Conservation (phyloP, 1,139 yeast genomes). For the Debaryomyces coudertii region DNA sequence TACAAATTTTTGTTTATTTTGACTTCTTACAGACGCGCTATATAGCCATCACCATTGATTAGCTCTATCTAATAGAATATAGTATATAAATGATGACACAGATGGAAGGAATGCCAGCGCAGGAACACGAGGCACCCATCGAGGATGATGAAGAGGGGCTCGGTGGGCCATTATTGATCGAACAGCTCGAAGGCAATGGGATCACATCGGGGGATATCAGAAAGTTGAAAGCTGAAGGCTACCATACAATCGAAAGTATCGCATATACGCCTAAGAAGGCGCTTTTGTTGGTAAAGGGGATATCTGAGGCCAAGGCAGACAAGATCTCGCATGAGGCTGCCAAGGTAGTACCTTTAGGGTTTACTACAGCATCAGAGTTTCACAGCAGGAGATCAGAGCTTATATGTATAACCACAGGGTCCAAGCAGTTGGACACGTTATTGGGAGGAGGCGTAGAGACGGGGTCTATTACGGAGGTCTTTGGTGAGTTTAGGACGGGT, state of each 20-base stretch:
- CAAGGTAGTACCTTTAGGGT: constrained; percentile 90
- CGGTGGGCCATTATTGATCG: constrained; percentile 49
- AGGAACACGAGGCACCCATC: constrained; percentile 12
- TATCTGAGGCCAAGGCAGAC: constrained; percentile 95
- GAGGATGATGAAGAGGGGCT: constrained; percentile 41
- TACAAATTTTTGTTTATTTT: background rate
- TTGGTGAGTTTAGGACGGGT: constrained; percentile 98
- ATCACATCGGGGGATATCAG: constrained; percentile 78
- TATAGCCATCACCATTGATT: background rate
- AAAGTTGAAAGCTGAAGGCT: constrained; percentile 81
- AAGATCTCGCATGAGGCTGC: constrained; percentile 80
- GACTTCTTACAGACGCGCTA: constrained; percentile 1
- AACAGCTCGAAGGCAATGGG: constrained; percentile 76
- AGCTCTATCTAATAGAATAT: background rate
- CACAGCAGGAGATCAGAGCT: constrained; percentile 88
- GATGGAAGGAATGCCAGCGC: constrained; percentile 19
- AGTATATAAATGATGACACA: constrained; percentile 16
- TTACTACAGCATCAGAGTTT: constrained; percentile 95
- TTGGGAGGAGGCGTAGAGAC: constrained; percentile 98
- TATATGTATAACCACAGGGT: constrained; percentile 92
- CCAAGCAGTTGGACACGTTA: constrained; percentile 88
- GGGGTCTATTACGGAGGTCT: constrained; percentile 93
- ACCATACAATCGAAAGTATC: constrained; percentile 85
- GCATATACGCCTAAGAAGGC: constrained; percentile 88
- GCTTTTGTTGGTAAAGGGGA: constrained; percentile 80